Evolutionary conservation across 2,329 filamentous ascomycete species (phyloP).

Genomic region (Aspergillus udagawae): DNA sequence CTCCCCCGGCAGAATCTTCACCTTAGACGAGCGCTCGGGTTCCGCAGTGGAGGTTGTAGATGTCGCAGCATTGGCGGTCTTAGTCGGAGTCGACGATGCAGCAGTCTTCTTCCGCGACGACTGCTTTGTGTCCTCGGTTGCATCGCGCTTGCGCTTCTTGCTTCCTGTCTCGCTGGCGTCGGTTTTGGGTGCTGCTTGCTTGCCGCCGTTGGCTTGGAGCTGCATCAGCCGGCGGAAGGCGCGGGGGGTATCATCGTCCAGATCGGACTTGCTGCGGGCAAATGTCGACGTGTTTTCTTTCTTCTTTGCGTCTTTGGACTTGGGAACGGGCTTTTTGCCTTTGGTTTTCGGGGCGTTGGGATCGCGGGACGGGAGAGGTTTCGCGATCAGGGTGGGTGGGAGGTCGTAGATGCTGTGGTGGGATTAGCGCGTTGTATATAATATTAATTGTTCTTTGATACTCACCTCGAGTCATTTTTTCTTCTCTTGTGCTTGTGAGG

Average conservation of each 20-base stretch:
- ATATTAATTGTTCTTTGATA: constrained; percentile 1
- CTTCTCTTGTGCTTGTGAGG: constrained; percentile 79
- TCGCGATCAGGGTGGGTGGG: constrained; percentile 57
- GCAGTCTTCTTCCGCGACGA: constrained; percentile 23
- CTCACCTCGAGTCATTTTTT: constrained; percentile 37
- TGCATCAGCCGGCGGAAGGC: constrained; percentile 85
- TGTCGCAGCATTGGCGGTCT: constrained; percentile 6
- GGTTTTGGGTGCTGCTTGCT: constrained; percentile 56
- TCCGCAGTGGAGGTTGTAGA: constrained; percentile 1
- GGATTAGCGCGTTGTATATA: background rate
- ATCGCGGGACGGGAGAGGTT: constrained; percentile 55
- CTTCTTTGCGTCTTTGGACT: constrained; percentile 34
- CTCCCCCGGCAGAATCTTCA: constrained; percentile 79
- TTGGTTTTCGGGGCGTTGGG: constrained; percentile 20
- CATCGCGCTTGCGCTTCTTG: constrained; percentile 48
- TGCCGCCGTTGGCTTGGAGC: constrained; percentile 56
- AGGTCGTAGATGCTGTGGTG: constrained; percentile 50
- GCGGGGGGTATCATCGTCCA: constrained; percentile 75
- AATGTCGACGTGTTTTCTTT: constrained; percentile 39
- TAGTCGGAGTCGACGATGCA: constrained; percentile 15
- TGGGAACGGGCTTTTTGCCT: constrained; percentile 25
- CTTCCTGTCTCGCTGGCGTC: constrained; percentile 51
- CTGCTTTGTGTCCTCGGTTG: constrained; percentile 15
- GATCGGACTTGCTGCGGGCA: constrained; percentile 28
- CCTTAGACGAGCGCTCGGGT: constrained; percentile 31